These are phyloP conservation scores for Candida stauntonica DNA, from an alignment of 805 yeast species.

Conservation along the genomic window DNA sequence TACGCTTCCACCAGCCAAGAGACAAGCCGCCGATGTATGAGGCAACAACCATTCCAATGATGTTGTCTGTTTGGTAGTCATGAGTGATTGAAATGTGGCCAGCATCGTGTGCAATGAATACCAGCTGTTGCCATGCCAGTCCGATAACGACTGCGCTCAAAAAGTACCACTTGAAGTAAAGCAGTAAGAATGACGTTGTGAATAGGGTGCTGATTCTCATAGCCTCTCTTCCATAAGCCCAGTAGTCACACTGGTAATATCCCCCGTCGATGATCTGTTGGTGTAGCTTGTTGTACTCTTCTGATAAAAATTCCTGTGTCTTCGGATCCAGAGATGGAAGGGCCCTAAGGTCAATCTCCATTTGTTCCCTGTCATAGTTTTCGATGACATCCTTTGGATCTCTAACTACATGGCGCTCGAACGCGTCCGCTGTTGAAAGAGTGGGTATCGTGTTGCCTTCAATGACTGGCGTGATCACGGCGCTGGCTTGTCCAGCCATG, in stretches of 20 bases:
- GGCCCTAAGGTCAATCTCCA: conserved; percentile 48
- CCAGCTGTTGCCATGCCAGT: conserved; percentile 83
- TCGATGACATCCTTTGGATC: conserved; percentile 52
- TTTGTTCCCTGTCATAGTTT: conserved; percentile 53
- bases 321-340: conserved; percentile 64
- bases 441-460: conserved; percentile 45
- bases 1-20: conserved; percentile 92
- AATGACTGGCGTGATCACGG: conserved; percentile 44
- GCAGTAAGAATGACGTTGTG: conserved; percentile 43
- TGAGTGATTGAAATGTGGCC: conserved; percentile 85
- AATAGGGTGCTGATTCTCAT: conserved; percentile 55
- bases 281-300: conserved; percentile 60
- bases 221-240: conserved; percentile 67
- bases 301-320: conserved; percentile 56
- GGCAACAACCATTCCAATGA: conserved; percentile 69
- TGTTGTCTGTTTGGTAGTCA: conserved; percentile 68
- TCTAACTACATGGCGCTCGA: conserved; percentile 34
- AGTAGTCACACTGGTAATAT: conserved; percentile 67
- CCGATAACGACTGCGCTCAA: conserved; percentile 66
- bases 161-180: conserved; percentile 41
- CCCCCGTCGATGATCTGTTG: conserved; percentile 49
- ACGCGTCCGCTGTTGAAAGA: conserved; percentile 30
- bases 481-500: conserved; percentile 37
- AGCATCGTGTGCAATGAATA: conserved; percentile 86
- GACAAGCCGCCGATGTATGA: conserved; percentile 85